These are phyloP conservation scores for Fusarium sp. DNA, from an alignment of 2,329 filamentous ascomycete genomes.

Conservation along the genomic window DNA sequence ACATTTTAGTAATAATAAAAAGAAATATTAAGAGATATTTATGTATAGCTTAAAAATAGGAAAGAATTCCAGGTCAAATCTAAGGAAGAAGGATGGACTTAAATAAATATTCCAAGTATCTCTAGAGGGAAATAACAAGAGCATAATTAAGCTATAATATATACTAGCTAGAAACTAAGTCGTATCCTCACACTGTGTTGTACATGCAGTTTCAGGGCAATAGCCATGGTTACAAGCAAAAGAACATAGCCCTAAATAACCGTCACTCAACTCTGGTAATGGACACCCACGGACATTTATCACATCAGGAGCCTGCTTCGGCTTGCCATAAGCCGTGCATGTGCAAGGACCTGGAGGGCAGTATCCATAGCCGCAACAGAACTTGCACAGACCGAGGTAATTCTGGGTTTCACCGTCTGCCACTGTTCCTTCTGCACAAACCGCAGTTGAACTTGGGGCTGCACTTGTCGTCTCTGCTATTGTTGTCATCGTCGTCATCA, in stretches of 20 bases:
- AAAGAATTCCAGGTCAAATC: too few species aligned
- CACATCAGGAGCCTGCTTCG: background rate
- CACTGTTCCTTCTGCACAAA: slow-evolving; percentile 18
- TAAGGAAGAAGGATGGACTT: too few species aligned
- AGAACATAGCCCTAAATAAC: slow-evolving; percentile 9
- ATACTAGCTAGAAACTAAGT: background rate
- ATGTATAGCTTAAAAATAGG: too few species aligned
- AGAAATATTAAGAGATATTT: too few species aligned
- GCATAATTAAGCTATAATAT: background rate
- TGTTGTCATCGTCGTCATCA: background rate
- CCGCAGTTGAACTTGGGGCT: slow-evolving; percentile 5
- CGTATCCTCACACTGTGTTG: background rate
- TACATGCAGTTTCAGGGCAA: slow-evolving; percentile 10
- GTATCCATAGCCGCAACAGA: slow-evolving; percentile 25
- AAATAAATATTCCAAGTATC: too few species aligned
- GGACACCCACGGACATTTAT: slow-evolving; percentile 6
- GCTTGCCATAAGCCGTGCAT: background rate
- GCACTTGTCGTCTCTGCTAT: background rate
- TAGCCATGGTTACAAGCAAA: slow-evolving; percentile 26
- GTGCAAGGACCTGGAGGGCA: slow-evolving; percentile 22
- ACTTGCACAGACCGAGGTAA: slow-evolving; percentile 22
- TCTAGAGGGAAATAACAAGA: too few species aligned
- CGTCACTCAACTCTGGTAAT: slow-evolving; percentile 4
- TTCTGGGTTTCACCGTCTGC: slow-evolving; percentile 17
- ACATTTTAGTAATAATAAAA: too few species aligned